phyloP scores from a whole-genome alignment of 768 basidiomycete genomes.

The Tephrocybe rancida region DNA sequence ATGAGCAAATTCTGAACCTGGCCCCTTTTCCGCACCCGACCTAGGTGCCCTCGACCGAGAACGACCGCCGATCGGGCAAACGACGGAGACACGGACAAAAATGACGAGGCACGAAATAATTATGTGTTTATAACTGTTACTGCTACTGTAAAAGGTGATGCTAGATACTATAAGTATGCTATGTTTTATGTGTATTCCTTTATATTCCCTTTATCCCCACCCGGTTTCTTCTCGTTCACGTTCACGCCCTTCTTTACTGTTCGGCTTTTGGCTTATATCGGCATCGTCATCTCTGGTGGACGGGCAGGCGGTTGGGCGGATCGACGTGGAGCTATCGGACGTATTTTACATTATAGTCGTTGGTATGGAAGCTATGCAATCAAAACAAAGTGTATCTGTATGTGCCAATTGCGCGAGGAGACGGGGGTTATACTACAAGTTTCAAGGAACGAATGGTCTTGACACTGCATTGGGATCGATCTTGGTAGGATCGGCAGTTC shows the following conservation, averaged over 20 bases:
- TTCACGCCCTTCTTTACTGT: neutral
- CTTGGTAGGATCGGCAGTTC: too few relatives aligned
- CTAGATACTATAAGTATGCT: slow-evolving; percentile 17
- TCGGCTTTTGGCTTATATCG: neutral
- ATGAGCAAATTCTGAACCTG: slow-evolving; percentile 37
- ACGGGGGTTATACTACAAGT: neutral
- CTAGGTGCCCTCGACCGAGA: neutral
- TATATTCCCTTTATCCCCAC: slow-evolving; percentile 3
- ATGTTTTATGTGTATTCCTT: slow-evolving; percentile 18
- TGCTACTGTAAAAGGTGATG: slow-evolving; percentile 5
- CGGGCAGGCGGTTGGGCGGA: neutral
- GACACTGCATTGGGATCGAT: too few relatives aligned
- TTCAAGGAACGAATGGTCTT: neutral
- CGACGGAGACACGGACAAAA: neutral
- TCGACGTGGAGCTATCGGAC: neutral
- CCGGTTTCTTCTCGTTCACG: neutral
- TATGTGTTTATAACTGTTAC: slow-evolving; percentile 14
- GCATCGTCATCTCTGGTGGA: neutral
- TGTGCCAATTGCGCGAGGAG: too few relatives aligned
- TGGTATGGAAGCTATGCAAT: slow-evolving; percentile 7
- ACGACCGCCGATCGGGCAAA: neutral
- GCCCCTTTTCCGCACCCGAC: neutral
- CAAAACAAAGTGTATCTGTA: slow-evolving; percentile 14
- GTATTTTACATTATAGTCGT: slow-evolving; percentile 1
- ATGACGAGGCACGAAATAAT: slow-evolving; percentile 12